phyloP scores from a whole-genome alignment of 176 grass and related monocot genomes.

The Avena atlantica region DNA sequence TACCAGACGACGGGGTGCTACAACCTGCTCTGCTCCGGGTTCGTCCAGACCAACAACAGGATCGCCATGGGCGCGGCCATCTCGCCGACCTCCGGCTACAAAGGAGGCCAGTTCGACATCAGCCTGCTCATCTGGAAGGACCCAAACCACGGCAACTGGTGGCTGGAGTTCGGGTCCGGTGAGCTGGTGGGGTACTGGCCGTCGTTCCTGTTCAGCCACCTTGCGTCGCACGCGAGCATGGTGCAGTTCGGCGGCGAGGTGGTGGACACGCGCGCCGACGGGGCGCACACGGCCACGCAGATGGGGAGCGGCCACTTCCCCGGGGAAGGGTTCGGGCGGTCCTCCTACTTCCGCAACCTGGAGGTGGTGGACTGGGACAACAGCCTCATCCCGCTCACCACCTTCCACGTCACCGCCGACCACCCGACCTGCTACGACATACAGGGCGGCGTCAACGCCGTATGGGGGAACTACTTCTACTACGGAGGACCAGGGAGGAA shows the following conservation, averaged over 20 bases:
- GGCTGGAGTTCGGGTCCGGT: slow-evolving; percentile 87
- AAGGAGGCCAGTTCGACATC: slow-evolving; percentile 78
- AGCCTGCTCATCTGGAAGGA: slow-evolving; percentile 97
- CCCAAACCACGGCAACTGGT: slow-evolving; percentile 94
- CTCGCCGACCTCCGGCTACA: slow-evolving; percentile 75
- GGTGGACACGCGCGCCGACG: slow-evolving; percentile 64
- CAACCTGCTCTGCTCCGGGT: slow-evolving; percentile 91
- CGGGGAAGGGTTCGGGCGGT: slow-evolving; percentile 60
- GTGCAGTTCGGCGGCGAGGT: slow-evolving; percentile 95
- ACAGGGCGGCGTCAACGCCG: slow-evolving; percentile 72
- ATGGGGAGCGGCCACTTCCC: slow-evolving; percentile 92
- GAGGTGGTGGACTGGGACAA: slow-evolving; percentile 93
- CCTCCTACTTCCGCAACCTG: slow-evolving; percentile 89
- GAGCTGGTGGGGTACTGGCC: slow-evolving; percentile 90
- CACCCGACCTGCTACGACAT: slow-evolving; percentile 85
- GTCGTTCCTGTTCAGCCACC: slow-evolving; percentile 83
- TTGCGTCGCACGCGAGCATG: slow-evolving; percentile 82
- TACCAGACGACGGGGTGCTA: slow-evolving; percentile 97
- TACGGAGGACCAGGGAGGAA: slow-evolving; percentile 80
- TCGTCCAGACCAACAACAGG: slow-evolving; percentile 89
- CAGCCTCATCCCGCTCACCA: slow-evolving; percentile 73
- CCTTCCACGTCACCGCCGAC: slow-evolving; percentile 81
- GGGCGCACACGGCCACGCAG: slow-evolving; percentile 76
- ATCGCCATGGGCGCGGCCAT: slow-evolving; percentile 96
- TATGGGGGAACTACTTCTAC: slow-evolving; percentile 96